Percentiles rank a stretch among this genome's conserved stretches.
These are phyloP conservation scores for Penicillium sp. DNA, from an alignment of 2,329 filamentous ascomycete genomes.

Conservation along the genomic window DNA sequence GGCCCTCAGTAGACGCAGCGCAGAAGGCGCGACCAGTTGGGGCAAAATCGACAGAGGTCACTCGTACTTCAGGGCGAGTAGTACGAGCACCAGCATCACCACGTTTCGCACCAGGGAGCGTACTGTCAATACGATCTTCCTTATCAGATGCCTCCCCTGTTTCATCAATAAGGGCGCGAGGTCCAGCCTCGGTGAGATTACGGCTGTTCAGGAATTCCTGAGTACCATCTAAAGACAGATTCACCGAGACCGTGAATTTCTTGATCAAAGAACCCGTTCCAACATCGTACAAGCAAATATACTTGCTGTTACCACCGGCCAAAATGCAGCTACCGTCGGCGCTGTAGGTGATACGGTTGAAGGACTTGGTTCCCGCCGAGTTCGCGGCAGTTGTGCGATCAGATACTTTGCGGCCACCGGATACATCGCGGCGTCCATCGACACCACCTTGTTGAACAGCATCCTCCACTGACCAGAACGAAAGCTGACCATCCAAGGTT, in stretches of 20 bases:
- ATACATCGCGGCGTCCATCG: constrained; percentile 88
- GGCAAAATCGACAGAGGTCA: constrained; percentile 81
- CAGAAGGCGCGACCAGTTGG: constrained; percentile 90
- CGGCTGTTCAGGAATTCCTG: constrained; percentile 97
- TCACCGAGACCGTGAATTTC: constrained; percentile 93
- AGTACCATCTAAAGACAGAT: constrained; percentile 91
- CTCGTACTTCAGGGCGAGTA: constrained; percentile 76
- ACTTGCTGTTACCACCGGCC: constrained; percentile 95
- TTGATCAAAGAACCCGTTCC: constrained; percentile 87
- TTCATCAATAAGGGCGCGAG: constrained; percentile 79
- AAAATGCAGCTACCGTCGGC: constrained; percentile 88
- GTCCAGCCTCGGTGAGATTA: constrained; percentile 85
- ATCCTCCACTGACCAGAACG: constrained; percentile 91
- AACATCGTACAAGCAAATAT: constrained; percentile 96
- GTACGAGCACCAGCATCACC: constrained; percentile 81
- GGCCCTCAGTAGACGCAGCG: constrained; percentile 88
- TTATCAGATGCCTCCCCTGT: constrained; percentile 85
- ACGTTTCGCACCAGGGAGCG: constrained; percentile 81
- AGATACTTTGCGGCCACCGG: constrained; percentile 82
- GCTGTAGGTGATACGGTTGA: constrained; percentile 84
- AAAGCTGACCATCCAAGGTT: constrained; percentile 88
- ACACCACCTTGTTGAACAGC: constrained; percentile 82
- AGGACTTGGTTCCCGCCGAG: constrained; percentile 84
- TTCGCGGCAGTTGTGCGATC: constrained; percentile 92
- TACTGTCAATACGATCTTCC: constrained; percentile 77